Percentiles rank a stretch among this genome's conserved stretches.
Evolutionary conservation across 495 filamentous ascomycete species (phyloP).

Genomic region (Penicillium flavigenum): DNA sequence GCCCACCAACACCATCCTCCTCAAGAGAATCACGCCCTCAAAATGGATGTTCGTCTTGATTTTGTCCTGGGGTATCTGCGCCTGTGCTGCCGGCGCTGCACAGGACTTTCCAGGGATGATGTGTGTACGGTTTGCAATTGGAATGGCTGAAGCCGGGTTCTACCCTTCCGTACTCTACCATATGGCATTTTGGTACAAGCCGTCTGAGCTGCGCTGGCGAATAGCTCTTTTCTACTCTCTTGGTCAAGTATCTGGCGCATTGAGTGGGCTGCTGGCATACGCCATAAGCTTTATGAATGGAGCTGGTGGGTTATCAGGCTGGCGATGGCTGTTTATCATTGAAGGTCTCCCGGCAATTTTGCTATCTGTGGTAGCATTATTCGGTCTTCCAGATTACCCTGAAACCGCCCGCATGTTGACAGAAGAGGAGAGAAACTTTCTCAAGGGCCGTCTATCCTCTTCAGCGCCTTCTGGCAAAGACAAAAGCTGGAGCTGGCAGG

Average conservation of each 20-base stretch:
- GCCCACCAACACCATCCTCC: constrained; percentile 38
- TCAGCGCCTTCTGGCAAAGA: constrained; percentile 27
- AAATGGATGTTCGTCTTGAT: constrained; percentile 48
- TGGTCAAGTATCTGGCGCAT: constrained; percentile 35
- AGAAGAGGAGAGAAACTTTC: constrained; percentile 33
- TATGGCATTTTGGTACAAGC: constrained; percentile 45
- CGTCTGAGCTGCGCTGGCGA: constrained; percentile 35
- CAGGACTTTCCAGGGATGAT: constrained; percentile 43
- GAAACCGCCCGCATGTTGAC: constrained; percentile 41
- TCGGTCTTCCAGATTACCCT: constrained; percentile 45
- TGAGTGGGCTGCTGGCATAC: constrained; percentile 44
- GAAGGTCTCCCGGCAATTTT: constrained; percentile 45
- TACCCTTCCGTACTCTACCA: constrained; percentile 42
- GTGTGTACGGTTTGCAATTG: constrained; percentile 42
- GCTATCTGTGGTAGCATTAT: constrained; percentile 35
- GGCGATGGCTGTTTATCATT: constrained; percentile 49
- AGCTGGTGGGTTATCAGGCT: constrained; percentile 35
- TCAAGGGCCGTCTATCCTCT: constrained; percentile 25
- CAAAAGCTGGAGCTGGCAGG: constrained; percentile 30
- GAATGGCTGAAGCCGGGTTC: constrained; percentile 42
- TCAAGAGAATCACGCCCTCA: constrained; percentile 37
- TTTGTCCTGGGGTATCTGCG: constrained; percentile 40
- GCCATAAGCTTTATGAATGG: constrained; percentile 43
- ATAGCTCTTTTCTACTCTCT: constrained; percentile 40
- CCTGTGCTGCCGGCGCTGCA: constrained; percentile 34